Conservation (phyloP, 257 asterid species). For the Prunella vulgaris region DNA sequence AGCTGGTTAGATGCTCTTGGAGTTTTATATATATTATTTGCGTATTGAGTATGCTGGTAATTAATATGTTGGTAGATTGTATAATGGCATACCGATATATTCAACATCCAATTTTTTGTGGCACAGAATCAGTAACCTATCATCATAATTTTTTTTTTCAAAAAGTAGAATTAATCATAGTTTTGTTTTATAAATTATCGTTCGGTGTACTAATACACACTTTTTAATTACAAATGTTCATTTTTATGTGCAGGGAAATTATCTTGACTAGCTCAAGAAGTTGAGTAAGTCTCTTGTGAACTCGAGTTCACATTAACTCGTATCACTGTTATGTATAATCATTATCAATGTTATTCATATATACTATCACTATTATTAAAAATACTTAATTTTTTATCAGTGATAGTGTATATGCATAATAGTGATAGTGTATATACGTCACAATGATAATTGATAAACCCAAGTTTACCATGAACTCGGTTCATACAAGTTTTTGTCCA, state of each 20-base stretch:
- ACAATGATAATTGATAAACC: too few species aligned
- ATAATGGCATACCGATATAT: background rate
- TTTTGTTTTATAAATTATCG: constrained; percentile 2
- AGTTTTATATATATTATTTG: background rate
- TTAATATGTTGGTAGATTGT: background rate
- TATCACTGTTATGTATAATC: too few species aligned
- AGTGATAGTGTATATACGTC: too few species aligned
- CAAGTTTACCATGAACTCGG: too few species aligned
- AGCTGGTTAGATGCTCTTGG: too few species aligned
- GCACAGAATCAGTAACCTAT: background rate
- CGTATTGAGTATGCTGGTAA: background rate
- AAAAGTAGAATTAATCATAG: constrained; percentile 1
- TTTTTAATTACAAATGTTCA: constrained; percentile 14
- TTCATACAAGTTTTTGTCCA: too few species aligned
- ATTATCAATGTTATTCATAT: too few species aligned
- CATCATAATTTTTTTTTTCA: background rate
- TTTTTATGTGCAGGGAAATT: constrained; percentile 78
- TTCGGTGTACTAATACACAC: background rate
- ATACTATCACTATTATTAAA: too few species aligned
- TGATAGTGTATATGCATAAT: too few species aligned
- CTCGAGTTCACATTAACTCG: too few species aligned
- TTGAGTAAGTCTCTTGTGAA: too few species aligned
- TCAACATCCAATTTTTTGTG: background rate
- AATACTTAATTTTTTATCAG: too few species aligned
- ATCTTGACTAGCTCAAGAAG: constrained; percentile 88